These are phyloP conservation scores for Symbiodinium natans DNA, from an alignment of 73 alveolate genomes.

Conservation along the genomic window DNA sequence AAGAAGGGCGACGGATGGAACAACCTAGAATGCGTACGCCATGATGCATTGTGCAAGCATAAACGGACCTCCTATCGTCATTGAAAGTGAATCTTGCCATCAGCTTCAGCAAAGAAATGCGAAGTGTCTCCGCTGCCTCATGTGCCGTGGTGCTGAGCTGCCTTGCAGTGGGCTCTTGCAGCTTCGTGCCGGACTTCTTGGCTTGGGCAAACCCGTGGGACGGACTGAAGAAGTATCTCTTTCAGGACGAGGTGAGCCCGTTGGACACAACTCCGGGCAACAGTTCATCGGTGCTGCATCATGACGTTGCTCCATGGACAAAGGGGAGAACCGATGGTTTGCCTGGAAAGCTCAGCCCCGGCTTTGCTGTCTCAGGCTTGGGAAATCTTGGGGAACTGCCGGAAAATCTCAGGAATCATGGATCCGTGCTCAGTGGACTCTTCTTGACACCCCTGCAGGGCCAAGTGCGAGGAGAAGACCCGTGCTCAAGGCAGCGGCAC, in stretches of 20 bases:
- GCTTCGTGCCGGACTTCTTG: not conserved
- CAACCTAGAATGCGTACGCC: too few relatives aligned
- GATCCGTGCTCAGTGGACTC: too few relatives aligned
- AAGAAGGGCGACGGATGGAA: too few relatives aligned
- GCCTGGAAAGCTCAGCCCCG: slow-evolving; percentile 47
- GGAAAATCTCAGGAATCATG: not conserved
- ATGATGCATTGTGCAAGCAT: too few relatives aligned
- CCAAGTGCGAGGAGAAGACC: not conserved
- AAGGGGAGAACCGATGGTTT: slow-evolving; percentile 33
- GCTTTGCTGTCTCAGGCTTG: slow-evolving; percentile 25
- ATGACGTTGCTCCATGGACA: slow-evolving; percentile 80
- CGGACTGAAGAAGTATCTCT: slow-evolving; percentile 40
- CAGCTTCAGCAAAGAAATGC: not conserved
- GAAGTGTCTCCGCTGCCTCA: not conserved
- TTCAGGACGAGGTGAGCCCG: not conserved
- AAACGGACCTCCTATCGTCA: too few relatives aligned
- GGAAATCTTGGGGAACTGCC: too few relatives aligned
- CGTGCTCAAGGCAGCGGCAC: not conserved
- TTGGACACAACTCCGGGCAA: not conserved
- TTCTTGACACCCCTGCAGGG: not conserved
- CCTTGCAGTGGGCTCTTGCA: slow-evolving; percentile 2
- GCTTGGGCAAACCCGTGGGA: slow-evolving; percentile 62
- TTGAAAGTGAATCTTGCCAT: too few relatives aligned
- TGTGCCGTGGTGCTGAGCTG: slow-evolving; percentile 29
- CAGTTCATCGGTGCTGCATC: slow-evolving; percentile 36